Evolutionary conservation across 208 protist genomes (phyloP).

Genomic region (Leishmania braziliensis): DNA sequence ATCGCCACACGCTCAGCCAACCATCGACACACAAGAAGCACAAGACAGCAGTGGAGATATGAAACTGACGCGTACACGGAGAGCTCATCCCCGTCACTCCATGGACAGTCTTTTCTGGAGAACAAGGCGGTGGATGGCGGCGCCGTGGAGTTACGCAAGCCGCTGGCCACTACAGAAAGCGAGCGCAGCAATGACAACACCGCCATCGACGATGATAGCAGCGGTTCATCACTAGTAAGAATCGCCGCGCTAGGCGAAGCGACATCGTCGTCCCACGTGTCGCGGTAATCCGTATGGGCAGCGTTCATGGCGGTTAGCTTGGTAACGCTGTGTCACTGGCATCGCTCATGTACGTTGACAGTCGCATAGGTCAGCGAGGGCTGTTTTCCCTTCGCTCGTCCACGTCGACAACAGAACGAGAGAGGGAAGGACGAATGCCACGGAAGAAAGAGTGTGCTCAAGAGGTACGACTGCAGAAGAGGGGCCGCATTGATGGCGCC

Average conservation of each 20-base stretch:
- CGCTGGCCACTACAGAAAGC: neutral
- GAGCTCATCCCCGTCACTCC: neutral
- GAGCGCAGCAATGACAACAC: neutral
- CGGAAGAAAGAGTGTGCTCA: too few species aligned
- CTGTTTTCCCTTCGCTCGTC: neutral
- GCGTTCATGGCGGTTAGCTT: neutral
- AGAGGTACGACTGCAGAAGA: too few species aligned
- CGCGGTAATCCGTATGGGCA: neutral
- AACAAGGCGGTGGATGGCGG: neutral
- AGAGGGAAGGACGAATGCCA: neutral
- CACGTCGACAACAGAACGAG: neutral
- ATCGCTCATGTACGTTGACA: neutral
- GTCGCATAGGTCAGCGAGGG: neutral
- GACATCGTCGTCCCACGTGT: neutral
- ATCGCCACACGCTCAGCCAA: constrained; percentile 8
- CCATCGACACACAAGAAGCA: constrained; percentile 10
- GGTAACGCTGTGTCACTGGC: neutral
- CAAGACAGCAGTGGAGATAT: constrained; percentile 3
- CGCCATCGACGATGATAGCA: neutral
- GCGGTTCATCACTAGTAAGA: neutral
- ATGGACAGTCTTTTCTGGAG: neutral
- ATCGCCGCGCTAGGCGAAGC: neutral
- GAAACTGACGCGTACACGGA: neutral
- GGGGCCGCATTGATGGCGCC: neutral
- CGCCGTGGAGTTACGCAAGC: neutral